Conservation (phyloP, 1,139 yeast species). For the Arxiozyma slooffiae region DNA sequence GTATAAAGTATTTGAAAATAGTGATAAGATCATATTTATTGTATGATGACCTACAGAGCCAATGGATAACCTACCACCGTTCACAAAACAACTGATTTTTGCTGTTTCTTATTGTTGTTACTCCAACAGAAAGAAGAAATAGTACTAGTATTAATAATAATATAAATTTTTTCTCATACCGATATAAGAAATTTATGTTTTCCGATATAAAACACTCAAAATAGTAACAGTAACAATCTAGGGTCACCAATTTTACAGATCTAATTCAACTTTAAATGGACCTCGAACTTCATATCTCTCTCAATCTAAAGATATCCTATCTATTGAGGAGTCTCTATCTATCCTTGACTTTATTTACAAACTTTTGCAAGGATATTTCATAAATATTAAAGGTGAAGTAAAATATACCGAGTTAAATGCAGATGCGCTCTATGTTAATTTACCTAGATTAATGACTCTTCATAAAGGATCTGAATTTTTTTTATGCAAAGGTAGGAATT, state of each 20-base stretch:
- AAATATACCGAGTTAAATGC: slow-evolving; percentile 53
- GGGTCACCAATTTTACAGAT: neutral
- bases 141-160: too few species aligned
- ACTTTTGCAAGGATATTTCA: slow-evolving; percentile 72
- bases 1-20: too few species aligned
- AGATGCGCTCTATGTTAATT: slow-evolving; percentile 67
- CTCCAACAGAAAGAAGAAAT: too few species aligned
- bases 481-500: slow-evolving; percentile 55
- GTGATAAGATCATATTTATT: too few species aligned
- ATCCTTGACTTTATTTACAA: slow-evolving; percentile 56
- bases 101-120: too few species aligned
- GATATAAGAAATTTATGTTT: too few species aligned
- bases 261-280: neutral
- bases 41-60: too few species aligned
- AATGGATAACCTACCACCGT: too few species aligned
- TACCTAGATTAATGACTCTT: slow-evolving; percentile 45
- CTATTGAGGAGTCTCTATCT: slow-evolving; percentile 67
- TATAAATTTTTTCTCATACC: too few species aligned
- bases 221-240: neutral
- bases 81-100: too few species aligned
- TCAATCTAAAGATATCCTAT: slow-evolving; percentile 31
- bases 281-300: neutral
- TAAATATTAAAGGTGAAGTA: slow-evolving; percentile 47
- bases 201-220: too few species aligned
- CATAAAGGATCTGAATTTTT: slow-evolving; percentile 44